Percentiles rank a stretch among this genome's conserved stretches.
phyloP scores from a whole-genome alignment of 176 grass and related monocot species.

The Hsuehochloa calcarea region DNA sequence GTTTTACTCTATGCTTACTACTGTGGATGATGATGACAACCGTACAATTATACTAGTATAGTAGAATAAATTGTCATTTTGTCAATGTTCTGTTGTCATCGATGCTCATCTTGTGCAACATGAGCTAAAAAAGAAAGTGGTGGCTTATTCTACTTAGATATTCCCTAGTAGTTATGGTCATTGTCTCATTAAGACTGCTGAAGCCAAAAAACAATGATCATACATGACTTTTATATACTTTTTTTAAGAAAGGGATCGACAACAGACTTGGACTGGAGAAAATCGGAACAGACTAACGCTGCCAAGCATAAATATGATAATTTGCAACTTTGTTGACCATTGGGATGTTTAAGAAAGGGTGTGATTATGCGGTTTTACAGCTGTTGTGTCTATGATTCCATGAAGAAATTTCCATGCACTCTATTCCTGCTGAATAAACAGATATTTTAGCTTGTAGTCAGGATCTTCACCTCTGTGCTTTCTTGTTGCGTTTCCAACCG shows the following conservation, averaged over 20 bases:
- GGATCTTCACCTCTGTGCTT: not conserved
- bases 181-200: slow-evolving; percentile 2
- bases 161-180: not conserved
- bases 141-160: not conserved
- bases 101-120: slow-evolving; percentile 18
- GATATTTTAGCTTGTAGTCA: not conserved
- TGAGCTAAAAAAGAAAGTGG: slow-evolving; percentile 2
- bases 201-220: not conserved
- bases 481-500: slow-evolving; percentile 1
- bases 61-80: slow-evolving; percentile 31
- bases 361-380: not conserved
- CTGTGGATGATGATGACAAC: slow-evolving; percentile 30
- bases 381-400: not conserved
- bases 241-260: not conserved
- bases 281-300: not conserved
- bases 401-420: not conserved
- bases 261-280: slow-evolving; percentile 22
- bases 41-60: slow-evolving; percentile 24
- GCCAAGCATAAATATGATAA: not conserved
- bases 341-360: not conserved
- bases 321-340: slow-evolving; percentile 2
- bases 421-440: not conserved
- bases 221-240: not conserved
- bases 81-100: not conserved
- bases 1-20: slow-evolving; percentile 30